Conservation (phyloP, 192 early-diverging fungal genomes). For the Gryganskiella cystojenkinii region DNA sequence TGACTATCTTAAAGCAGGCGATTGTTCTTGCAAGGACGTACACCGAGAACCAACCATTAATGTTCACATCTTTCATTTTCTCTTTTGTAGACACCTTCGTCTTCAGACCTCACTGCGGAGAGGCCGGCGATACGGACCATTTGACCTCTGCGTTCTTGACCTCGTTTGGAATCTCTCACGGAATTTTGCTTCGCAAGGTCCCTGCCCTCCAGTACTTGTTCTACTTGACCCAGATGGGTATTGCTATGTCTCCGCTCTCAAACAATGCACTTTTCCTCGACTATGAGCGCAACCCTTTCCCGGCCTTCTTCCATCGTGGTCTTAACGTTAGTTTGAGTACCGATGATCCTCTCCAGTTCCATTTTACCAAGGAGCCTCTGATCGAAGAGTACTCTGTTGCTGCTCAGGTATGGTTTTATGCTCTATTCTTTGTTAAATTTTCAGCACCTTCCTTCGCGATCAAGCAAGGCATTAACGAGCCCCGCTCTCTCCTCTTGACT, state of each 20-base stretch:
- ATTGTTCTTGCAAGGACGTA: too few species aligned
- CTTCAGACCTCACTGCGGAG: slow-evolving; percentile 93
- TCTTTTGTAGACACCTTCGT: slow-evolving; percentile 84
- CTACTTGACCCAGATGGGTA: slow-evolving; percentile 95
- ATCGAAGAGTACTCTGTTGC: slow-evolving; percentile 98
- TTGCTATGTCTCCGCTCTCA: slow-evolving; percentile 97
- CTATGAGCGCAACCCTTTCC: slow-evolving; percentile 95
- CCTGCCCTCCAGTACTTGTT: slow-evolving; percentile 96
- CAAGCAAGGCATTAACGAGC: background rate
- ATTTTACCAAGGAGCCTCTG: slow-evolving; percentile 97
- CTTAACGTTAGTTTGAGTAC: slow-evolving; percentile 94
- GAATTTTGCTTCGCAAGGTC: slow-evolving; percentile 94
- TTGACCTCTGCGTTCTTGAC: slow-evolving; percentile 92
- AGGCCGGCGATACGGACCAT: slow-evolving; percentile 97
- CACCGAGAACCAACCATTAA: background rate
- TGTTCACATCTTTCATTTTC: background rate
- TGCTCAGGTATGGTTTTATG: slow-evolving; percentile 73
- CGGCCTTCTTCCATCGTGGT: slow-evolving; percentile 94
- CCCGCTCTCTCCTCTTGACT: background rate
- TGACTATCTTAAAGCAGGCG: too few species aligned
- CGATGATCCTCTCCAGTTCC: slow-evolving; percentile 98
- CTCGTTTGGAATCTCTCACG: slow-evolving; percentile 92
- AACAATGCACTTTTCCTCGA: slow-evolving; percentile 97
- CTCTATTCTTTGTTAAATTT: background rate
- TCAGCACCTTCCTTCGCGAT: background rate